Conservation (phyloP, 306 rosid genomes). For the Boehmeria nivea region DNA sequence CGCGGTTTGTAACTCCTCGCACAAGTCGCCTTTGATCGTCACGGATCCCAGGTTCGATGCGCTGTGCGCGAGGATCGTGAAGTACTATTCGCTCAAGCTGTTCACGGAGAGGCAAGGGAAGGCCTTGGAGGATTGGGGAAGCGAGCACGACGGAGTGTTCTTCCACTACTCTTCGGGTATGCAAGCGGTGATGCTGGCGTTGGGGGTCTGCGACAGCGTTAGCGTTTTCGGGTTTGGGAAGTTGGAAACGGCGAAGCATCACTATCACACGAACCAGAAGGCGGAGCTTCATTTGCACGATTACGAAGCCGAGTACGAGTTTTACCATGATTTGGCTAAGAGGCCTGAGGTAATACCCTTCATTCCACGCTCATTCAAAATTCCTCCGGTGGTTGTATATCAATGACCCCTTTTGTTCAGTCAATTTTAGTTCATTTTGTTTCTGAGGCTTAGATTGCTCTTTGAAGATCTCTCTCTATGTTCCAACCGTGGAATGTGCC, state of each 20-base stretch:
- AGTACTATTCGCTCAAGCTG: constrained; percentile 80
- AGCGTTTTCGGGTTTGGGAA: constrained; percentile 88
- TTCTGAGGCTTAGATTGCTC: constrained; percentile 24
- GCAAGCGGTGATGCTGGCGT: constrained; percentile 91
- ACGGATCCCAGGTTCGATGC: constrained; percentile 85
- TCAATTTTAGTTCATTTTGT: constrained; percentile 22
- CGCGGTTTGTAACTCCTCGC: constrained; percentile 62
- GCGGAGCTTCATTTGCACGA: constrained; percentile 85
- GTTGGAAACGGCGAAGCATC: constrained; percentile 68
- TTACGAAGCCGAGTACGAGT: constrained; percentile 84
- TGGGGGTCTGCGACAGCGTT: constrained; percentile 85
- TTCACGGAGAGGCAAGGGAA: constrained; percentile 70
- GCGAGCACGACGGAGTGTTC: constrained; percentile 60
- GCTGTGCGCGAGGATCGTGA: constrained; percentile 68
- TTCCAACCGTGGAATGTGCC: no score
- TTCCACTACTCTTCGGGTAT: constrained; percentile 95
- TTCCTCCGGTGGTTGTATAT: constrained; percentile 78
- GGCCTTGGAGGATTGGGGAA: constrained; percentile 61
- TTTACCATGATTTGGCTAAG: constrained; percentile 63
- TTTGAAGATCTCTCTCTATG: no score
- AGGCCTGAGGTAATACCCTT: constrained; percentile 63
- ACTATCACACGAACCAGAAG: constrained; percentile 91
- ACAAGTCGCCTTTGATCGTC: constrained; percentile 59
- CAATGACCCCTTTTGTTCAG: no score
- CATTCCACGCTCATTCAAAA: constrained; percentile 51